Evolutionary conservation across 495 filamentous ascomycete genomes (phyloP).

Genomic region (Pyronema omphalodes): DNA sequence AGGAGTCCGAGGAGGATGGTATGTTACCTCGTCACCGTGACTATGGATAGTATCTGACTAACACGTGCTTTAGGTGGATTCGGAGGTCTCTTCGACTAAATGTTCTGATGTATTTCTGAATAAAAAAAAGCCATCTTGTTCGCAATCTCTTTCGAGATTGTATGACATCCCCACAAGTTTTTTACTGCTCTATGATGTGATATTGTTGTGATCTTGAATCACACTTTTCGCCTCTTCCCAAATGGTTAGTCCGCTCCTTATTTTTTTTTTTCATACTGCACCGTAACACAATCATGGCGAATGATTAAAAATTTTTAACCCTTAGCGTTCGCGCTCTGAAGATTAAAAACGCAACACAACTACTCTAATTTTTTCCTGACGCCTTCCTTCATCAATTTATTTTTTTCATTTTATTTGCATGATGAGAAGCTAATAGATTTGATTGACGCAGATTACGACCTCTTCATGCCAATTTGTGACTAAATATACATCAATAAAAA

Average conservation of each 20-base stretch:
- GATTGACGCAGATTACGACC: too few relatives aligned
- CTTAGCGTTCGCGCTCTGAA: constrained; percentile 30
- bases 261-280: background rate
- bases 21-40: constrained; percentile 26
- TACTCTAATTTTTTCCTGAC: constrained; percentile 47
- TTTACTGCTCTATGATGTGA: background rate
- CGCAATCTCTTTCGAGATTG: background rate
- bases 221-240: constrained; percentile 5
- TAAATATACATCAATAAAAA: too few relatives aligned
- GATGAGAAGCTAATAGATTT: too few relatives aligned
- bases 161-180: background rate
- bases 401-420: too few relatives aligned
- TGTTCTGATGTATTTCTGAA: constrained; percentile 10
- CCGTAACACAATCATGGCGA: constrained; percentile 10
- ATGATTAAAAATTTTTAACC: constrained; percentile 42
- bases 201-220: background rate
- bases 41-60: constrained; percentile 3
- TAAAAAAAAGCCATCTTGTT: background rate
- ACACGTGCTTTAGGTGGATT: constrained; percentile 37
- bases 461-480: too few relatives aligned
- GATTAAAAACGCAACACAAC: constrained; percentile 37
- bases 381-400: constrained; percentile 8
- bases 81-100: constrained; percentile 48
- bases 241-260: constrained; percentile 30
- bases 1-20: constrained; percentile 43